These are phyloP conservation scores for Dimargaris xerosporica DNA, from an alignment of 192 early-diverging fungal species.

Conservation along the genomic window DNA sequence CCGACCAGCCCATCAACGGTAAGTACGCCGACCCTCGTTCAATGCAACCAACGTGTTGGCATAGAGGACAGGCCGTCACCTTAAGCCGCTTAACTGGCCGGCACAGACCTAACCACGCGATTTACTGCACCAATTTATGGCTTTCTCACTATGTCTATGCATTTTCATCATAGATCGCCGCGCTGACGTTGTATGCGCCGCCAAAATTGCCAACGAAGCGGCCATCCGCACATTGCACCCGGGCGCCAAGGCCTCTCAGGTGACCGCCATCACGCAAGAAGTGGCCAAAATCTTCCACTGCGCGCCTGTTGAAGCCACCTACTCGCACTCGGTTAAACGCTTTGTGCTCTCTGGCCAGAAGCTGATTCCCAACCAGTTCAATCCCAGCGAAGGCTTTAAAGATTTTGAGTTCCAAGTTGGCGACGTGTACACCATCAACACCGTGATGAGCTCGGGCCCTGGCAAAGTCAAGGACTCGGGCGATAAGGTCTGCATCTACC, in stretches of 20 bases:
- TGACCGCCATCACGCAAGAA: background rate
- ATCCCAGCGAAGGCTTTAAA: slow-evolving; percentile 35
- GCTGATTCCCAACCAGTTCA: slow-evolving; percentile 33
- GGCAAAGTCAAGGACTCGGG: slow-evolving; percentile 36
- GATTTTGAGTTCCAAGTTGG: slow-evolving; percentile 55
- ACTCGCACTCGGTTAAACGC: slow-evolving; percentile 53
- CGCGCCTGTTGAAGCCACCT: slow-evolving; percentile 47
- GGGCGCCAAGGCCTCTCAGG: slow-evolving; percentile 31
- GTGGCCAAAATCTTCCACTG: slow-evolving; percentile 35
- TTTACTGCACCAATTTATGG: background rate
- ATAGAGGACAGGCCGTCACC: background rate
- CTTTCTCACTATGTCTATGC: background rate
- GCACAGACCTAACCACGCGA: background rate
- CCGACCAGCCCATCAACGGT: slow-evolving; percentile 38
- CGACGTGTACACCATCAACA: slow-evolving; percentile 58
- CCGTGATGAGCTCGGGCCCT: slow-evolving; percentile 46
- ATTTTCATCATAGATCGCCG: slow-evolving; percentile 29
- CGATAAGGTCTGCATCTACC: slow-evolving; percentile 42
- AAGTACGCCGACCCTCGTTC: background rate
- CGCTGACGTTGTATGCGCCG: slow-evolving; percentile 69
- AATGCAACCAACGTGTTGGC: background rate
- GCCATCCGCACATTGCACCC: slow-evolving; percentile 63
- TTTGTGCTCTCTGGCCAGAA: slow-evolving; percentile 54
- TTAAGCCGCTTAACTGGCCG: background rate
- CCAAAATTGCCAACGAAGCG: slow-evolving; percentile 69